Conservation (phyloP, 202 grass and related monocot species). For the Zizania palustris region DNA sequence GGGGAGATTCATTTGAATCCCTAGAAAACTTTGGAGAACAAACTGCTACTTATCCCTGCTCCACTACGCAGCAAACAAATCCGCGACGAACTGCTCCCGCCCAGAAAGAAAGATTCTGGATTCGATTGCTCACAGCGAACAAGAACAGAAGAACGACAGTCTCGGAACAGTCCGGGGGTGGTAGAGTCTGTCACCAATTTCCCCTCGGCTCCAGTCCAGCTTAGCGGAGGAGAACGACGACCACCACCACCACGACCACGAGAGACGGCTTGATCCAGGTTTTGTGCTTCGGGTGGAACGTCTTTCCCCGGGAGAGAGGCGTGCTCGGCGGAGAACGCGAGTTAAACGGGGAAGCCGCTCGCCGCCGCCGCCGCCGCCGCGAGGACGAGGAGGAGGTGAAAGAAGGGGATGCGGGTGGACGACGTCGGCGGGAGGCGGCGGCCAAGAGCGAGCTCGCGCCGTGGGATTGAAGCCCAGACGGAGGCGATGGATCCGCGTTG, state of each 20-base stretch:
- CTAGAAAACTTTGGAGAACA: neutral
- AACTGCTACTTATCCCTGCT: neutral
- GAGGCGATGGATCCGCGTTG: neutral
- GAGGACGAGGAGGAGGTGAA: neutral
- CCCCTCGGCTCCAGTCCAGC: neutral
- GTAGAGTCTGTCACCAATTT: neutral
- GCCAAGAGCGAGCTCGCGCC: neutral
- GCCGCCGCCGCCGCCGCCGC: neutral
- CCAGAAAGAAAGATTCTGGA: neutral
- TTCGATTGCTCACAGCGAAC: neutral
- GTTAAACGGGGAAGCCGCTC: neutral
- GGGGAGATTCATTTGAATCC: neutral
- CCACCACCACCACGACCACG: no score
- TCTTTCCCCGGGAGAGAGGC: neutral
- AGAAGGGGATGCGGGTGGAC: neutral
- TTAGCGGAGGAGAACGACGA: neutral
- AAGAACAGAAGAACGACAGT: neutral
- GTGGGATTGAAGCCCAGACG: neutral
- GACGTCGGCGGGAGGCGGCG: neutral
- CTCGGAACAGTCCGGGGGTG: neutral
- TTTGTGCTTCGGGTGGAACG: neutral
- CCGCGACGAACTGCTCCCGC: neutral
- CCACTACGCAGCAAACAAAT: neutral
- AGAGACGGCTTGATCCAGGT: no score
- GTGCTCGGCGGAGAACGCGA: no score